Conservation (phyloP, 2,329 filamentous ascomycete species). For the Thelonectria blattea region DNA sequence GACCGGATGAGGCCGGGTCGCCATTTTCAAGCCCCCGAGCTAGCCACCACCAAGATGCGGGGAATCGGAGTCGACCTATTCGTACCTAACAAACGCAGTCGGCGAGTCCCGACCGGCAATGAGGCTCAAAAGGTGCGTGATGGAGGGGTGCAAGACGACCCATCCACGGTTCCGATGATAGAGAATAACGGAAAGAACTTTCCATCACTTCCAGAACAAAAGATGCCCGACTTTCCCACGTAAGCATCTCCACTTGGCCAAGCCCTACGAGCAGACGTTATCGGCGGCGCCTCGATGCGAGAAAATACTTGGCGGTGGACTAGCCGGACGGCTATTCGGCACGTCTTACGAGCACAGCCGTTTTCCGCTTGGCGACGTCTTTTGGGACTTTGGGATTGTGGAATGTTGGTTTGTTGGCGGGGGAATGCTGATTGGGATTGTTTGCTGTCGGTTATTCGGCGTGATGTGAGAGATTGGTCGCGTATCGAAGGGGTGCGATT, state of each 20-base stretch:
- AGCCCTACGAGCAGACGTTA: slow-evolving; percentile 24
- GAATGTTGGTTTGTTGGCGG: background rate
- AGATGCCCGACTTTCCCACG: slow-evolving; percentile 13
- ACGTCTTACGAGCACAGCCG: slow-evolving; percentile 13
- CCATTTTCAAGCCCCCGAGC: slow-evolving; percentile 15
- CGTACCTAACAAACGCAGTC: too few species aligned
- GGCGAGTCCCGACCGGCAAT: too few species aligned
- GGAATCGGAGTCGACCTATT: background rate
- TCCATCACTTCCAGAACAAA: background rate
- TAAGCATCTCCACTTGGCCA: slow-evolving; percentile 38
- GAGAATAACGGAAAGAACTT: background rate
- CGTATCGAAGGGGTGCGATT: too few species aligned
- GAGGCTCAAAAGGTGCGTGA: too few species aligned
- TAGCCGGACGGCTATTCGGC: slow-evolving; percentile 19
- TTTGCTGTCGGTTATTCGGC: too few species aligned
- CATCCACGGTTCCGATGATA: too few species aligned
- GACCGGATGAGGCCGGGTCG: background rate
- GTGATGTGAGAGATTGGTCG: too few species aligned
- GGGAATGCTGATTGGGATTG: too few species aligned
- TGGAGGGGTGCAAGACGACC: too few species aligned
- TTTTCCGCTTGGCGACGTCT: slow-evolving; percentile 24
- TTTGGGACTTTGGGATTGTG: background rate
- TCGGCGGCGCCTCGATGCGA: slow-evolving; percentile 20
- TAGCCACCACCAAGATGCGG: background rate
- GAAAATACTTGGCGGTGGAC: slow-evolving; percentile 9